Evolutionary conservation across 352 stramenopile genomes (phyloP).

Genomic region (Albugo laibachii): DNA sequence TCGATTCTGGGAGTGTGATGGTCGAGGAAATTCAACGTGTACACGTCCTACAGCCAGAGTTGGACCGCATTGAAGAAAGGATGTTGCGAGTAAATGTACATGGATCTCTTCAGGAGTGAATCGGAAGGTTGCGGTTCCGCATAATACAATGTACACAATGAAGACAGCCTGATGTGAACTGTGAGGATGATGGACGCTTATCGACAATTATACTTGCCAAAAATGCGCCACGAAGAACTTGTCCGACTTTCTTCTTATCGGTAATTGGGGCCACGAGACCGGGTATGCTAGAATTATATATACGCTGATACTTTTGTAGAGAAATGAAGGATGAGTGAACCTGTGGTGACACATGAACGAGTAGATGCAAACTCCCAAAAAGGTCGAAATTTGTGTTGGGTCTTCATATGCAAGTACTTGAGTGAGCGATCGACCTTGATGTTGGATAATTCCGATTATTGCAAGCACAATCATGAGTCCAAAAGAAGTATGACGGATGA

Average conservation of each 20-base stretch:
- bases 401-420: constrained; percentile 62
- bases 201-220: constrained; percentile 8
- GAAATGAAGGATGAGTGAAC: constrained; percentile 8
- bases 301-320: not conserved
- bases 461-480: constrained; percentile 68
- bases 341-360: constrained; percentile 84
- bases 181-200: not conserved
- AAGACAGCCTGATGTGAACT: constrained; percentile 31
- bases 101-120: constrained; percentile 63
- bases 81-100: constrained; percentile 13
- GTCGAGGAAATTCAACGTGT: constrained; percentile 78
- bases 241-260: constrained; percentile 53
- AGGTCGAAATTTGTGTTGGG: constrained; percentile 43
- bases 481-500: constrained; percentile 71
- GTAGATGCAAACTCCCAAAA: constrained; percentile 80
- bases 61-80: not conserved
- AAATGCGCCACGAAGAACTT: constrained; percentile 41
- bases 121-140: constrained; percentile 52
- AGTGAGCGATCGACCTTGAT: constrained; percentile 29
- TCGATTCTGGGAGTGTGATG: constrained; percentile 44
- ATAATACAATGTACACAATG: constrained; percentile 62
- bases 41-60: constrained; percentile 43
- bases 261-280: constrained; percentile 65
- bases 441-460: constrained; percentile 36
- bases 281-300: constrained; percentile 23